Conservation (phyloP, 345 rosid genomes). For the Acer campestre region DNA sequence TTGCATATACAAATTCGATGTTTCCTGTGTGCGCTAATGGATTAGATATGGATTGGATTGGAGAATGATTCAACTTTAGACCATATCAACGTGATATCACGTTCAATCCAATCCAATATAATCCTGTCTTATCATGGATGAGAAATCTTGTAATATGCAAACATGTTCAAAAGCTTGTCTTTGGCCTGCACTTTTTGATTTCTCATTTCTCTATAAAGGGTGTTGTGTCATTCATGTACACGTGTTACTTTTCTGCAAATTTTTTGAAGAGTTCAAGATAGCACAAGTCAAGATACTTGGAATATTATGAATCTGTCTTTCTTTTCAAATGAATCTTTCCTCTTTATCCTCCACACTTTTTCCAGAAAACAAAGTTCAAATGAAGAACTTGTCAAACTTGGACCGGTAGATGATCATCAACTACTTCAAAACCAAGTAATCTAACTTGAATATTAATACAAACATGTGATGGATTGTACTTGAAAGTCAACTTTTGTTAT, state of each 20-base stretch:
- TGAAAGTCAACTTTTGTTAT: too few species aligned
- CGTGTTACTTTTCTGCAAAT: neutral
- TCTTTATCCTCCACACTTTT: neutral
- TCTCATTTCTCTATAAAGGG: neutral
- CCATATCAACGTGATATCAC: neutral
- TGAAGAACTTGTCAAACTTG: slow-evolving; percentile 1
- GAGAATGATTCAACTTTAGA: neutral
- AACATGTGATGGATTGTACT: neutral
- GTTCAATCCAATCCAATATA: neutral
- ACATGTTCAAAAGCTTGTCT: neutral
- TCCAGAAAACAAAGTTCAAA: neutral
- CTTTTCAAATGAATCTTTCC: neutral
- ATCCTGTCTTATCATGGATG: too few species aligned
- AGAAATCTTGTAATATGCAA: neutral
- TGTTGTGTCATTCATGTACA: neutral
- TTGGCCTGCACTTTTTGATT: neutral
- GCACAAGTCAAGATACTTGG: neutral
- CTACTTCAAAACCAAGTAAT: neutral
- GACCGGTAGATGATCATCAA: neutral
- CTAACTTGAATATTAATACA: neutral
- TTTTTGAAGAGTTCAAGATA: neutral
- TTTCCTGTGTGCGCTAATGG: neutral
- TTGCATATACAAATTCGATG: neutral
- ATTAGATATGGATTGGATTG: too few species aligned
- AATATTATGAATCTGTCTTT: neutral